Base-by-base conservation (phyloP, 2,329 filamentous ascomycete genomes). In the Microsporum audouinii region DNA sequence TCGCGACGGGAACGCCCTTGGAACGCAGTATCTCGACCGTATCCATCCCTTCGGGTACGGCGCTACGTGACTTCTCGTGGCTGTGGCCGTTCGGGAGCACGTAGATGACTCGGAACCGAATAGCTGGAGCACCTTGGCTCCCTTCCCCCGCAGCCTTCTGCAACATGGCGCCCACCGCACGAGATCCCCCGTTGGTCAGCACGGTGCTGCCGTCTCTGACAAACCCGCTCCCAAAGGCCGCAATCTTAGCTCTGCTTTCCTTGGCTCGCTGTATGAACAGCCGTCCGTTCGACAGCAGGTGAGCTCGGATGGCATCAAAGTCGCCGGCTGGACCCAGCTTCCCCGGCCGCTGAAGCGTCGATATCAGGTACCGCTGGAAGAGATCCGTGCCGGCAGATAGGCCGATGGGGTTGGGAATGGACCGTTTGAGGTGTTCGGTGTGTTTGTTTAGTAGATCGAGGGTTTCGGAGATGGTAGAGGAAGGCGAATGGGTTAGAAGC, bases 361-460 rank as follows among this genome's bases (percentile, higher is more conserved):
- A 85, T 69, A 96, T 87, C 67, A 99, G 84, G 76, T 95, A 97
- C 72, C 92, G 88, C 73, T 94, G 88, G 79, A 99, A 97, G 62
- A 97, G 84, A 73, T 96, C 91, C 63, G 91, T 96, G 69, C 94
- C 94, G 60, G 95, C 94, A 57, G 89, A 91, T 14, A 97, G 84
- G 3, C 91, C 92, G 61, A 97, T 89, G 12, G 91, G 89, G 76
- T 99, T 97, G 5, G 87, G 81, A 59, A 95, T 87, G 23, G 86
- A 84, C 62, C 81, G 80, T 73, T 91, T 92, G 65, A 99, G 84
- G 68, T 85, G 83, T 59, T 83, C 80, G 58, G 89, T 92, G 71
- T 94, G 87, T 55, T 82, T 83, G 70, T 87, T 85, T 65, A 97
- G 83, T 53, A 91, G 84, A 68, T 92, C 87, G 71, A 97, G 87